Evolutionary conservation across 2,329 filamentous ascomycete genomes (phyloP).

Genomic region (Didymella pinodella): DNA sequence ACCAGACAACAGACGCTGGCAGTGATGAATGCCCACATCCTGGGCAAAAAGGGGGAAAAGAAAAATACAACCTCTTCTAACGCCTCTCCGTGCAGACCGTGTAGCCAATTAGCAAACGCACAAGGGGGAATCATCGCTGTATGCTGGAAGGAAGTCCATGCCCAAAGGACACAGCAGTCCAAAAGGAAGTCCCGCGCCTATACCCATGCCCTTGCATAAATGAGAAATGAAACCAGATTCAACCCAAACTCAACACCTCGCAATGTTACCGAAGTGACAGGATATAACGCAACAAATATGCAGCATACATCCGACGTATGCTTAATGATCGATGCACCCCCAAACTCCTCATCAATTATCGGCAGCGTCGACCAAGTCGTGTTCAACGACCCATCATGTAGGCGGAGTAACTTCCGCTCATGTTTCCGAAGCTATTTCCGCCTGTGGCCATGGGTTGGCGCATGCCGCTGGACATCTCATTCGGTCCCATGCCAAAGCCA

Average conservation of each 20-base stretch:
- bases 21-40: constrained; percentile 2
- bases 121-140: constrained; percentile 56
- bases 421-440: constrained; percentile 43
- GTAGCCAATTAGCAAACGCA: constrained; percentile 48
- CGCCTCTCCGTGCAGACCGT: constrained; percentile 42
- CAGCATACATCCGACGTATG: constrained; percentile 42
- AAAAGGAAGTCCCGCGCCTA: constrained; percentile 48
- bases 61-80: constrained; percentile 34
- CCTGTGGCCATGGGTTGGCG: constrained; percentile 46
- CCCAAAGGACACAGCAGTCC: constrained; percentile 45
- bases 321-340: constrained; percentile 41
- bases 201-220: constrained; percentile 52
- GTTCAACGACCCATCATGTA: constrained; percentile 53
- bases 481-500: constrained; percentile 45
- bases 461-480: constrained; percentile 47
- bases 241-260: constrained; percentile 50
- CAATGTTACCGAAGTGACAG: constrained; percentile 54
- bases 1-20: constrained; percentile 21
- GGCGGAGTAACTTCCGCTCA: constrained; percentile 45
- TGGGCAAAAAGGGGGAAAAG: constrained; percentile 10
- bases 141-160: constrained; percentile 53
- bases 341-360: constrained; percentile 50
- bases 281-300: constrained; percentile 50
- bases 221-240: constrained; percentile 43
- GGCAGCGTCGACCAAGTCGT: constrained; percentile 27